A percentile compares a stretch with the other conserved stretches of the same genome.
These are phyloP conservation scores for Xylariales sp. DNA, from an alignment of 2,329 filamentous ascomycete species.

Conservation along the genomic window DNA sequence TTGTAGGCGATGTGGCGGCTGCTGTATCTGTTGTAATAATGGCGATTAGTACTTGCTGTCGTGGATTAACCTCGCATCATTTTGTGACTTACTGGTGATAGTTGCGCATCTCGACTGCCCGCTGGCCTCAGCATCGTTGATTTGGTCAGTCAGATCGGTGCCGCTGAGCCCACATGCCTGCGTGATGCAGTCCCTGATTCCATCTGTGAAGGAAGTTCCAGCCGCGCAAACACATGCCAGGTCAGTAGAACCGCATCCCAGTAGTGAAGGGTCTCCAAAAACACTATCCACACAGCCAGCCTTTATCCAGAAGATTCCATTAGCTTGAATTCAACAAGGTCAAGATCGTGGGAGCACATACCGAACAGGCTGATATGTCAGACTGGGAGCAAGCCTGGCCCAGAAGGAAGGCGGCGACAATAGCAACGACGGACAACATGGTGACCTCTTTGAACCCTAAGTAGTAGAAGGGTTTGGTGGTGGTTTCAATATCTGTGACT, in stretches of 20 bases:
- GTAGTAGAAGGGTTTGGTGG: too few species aligned
- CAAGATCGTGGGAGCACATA: too few species aligned
- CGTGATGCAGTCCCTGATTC: constrained; percentile 9
- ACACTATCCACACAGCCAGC: constrained; percentile 7
- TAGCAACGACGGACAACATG: constrained; percentile 1
- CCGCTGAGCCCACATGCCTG: constrained; percentile 7
- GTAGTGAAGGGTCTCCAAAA: constrained; percentile 5
- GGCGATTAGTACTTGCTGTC: constrained; percentile 1
- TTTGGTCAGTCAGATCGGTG: constrained; percentile 1
- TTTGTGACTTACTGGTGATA: constrained; percentile 6
- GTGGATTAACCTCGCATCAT: background rate
- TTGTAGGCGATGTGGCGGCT: background rate
- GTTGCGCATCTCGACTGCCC: background rate
- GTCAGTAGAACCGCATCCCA: constrained; percentile 6
- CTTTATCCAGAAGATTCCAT: constrained; percentile 5
- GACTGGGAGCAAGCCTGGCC: background rate
- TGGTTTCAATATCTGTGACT: background rate
- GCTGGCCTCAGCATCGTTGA: background rate
- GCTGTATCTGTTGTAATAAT: constrained; percentile 5
- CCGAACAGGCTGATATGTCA: constrained; percentile 3
- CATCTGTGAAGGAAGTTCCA: constrained; percentile 4
- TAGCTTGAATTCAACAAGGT: too few species aligned
- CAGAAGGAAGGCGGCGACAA: constrained; percentile 5
- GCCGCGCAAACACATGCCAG: constrained; percentile 6
- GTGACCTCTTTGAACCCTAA: too few species aligned